Conservation (phyloP, 179 eudicot genomes). For the Beta lomatogona region DNA sequence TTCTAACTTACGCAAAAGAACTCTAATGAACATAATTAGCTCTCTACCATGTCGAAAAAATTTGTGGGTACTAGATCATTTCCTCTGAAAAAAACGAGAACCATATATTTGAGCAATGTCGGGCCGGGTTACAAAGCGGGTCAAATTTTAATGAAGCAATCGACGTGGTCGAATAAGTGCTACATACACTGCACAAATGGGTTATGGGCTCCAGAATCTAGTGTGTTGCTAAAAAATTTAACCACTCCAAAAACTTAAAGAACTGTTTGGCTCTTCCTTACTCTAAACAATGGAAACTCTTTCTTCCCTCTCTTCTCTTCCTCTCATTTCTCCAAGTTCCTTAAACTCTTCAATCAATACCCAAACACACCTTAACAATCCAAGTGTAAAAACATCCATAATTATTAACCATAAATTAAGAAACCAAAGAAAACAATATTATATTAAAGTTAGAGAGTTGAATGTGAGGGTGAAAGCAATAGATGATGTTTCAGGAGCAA, state of each 20-base stretch:
- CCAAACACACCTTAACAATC: conserved; percentile 11
- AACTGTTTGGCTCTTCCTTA: conserved; percentile 5
- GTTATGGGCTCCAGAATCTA: not conserved
- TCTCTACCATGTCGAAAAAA: too few relatives aligned
- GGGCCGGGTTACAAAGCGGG: not conserved
- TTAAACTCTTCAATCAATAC: conserved; percentile 3
- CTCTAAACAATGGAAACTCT: conserved; percentile 24
- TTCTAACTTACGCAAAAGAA: too few relatives aligned
- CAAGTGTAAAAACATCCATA: not conserved
- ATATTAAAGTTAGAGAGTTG: not conserved
- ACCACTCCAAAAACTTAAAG: conserved; percentile 5
- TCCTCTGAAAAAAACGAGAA: not conserved
- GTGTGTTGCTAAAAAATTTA: not conserved
- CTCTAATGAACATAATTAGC: too few relatives aligned
- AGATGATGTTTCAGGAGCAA: conserved; percentile 15
- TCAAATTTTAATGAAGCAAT: too few relatives aligned
- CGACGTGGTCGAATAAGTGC: conserved; percentile 18
- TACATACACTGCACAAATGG: not conserved
- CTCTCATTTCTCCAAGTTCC: not conserved
- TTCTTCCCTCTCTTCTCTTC: conserved; percentile 2
- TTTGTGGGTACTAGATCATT: too few relatives aligned
- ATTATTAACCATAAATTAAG: not conserved
- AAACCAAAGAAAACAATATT: not conserved
- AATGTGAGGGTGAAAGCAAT: conserved; percentile 19
- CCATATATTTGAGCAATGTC: conserved; percentile 7